phyloP scores from a whole-genome alignment of 202 grass and related monocot genomes.

The Dendrocalamus latiflorus region DNA sequence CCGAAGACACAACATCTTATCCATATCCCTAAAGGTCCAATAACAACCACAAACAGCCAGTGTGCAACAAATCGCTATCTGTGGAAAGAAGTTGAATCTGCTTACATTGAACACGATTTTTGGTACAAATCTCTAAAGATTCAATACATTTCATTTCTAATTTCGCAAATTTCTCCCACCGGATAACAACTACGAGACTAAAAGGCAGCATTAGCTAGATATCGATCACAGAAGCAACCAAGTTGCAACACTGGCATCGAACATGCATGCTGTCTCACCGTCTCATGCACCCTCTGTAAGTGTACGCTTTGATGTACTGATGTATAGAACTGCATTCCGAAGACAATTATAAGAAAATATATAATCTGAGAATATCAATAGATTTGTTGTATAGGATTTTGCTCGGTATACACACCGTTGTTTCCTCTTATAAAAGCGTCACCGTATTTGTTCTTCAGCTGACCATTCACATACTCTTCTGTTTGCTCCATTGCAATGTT shows the following conservation, averaged over 20 bases:
- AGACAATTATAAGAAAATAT: not conserved
- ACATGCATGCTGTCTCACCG: not conserved
- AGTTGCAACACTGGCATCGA: not conserved
- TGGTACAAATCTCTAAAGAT: not conserved
- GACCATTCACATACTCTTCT: conserved; percentile 73
- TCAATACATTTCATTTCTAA: not conserved
- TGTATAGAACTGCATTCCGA: conserved; percentile 48
- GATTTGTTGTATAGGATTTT: not conserved
- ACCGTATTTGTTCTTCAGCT: conserved; percentile 80
- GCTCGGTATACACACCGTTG: conserved; percentile 33
- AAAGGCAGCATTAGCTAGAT: not conserved
- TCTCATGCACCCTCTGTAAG: conserved; percentile 28
- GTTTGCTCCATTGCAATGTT: conserved; percentile 98
- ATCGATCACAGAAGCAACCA: not conserved
- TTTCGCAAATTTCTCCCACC: not conserved
- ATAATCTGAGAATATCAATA: not conserved
- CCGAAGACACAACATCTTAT: not conserved
- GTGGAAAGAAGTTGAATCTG: not conserved
- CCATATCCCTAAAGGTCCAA: conserved; percentile 11
- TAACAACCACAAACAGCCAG: not conserved
- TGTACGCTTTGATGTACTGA: conserved; percentile 47
- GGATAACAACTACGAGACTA: not conserved
- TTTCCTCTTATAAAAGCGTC: conserved; percentile 92
- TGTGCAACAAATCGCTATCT: not conserved
- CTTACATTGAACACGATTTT: not conserved